Percentiles rank a stretch among this genome's conserved stretches.
Evolutionary conservation across 2,329 filamentous ascomycete species (phyloP).

Genomic region (Phialophora chinensis): DNA sequence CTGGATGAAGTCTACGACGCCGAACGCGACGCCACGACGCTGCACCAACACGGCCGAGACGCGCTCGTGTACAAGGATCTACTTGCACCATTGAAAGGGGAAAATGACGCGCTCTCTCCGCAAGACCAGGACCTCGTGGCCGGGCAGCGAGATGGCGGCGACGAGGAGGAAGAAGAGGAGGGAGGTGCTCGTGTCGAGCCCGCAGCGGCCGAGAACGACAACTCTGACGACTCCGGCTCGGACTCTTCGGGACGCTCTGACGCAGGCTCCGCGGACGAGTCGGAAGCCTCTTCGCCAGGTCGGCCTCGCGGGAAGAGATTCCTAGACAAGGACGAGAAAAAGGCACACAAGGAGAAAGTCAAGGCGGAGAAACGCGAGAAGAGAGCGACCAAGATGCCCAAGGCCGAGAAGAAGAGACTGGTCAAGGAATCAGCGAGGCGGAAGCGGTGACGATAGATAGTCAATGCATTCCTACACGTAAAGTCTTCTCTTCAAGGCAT

Average conservation of each 20-base stretch:
- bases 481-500: too few relatives aligned
- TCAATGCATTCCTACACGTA: too few relatives aligned
- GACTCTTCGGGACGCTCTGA: background rate
- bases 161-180: background rate
- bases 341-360: conserved; percentile 83
- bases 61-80: conserved; percentile 86
- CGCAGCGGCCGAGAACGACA: conserved; percentile 1
- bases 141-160: conserved; percentile 1
- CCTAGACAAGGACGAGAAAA: conserved; percentile 89
- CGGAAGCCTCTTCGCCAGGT: conserved; percentile 42
- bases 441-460: conserved; percentile 50
- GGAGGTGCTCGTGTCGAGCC: background rate
- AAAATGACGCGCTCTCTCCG: background rate
- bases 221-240: background rate
- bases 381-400: conserved; percentile 93
- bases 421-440: conserved; percentile 67
- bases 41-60: conserved; percentile 73
- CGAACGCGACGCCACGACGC: conserved; percentile 82
- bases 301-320: conserved; percentile 80
- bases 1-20: conserved; percentile 96
- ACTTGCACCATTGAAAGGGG: conserved; percentile 60
- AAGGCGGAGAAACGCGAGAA: conserved; percentile 97
- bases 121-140: conserved; percentile 3
- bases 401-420: conserved; percentile 90
- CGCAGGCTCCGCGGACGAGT: conserved; percentile 22